Evolutionary conservation across 148 eudicot species (phyloP).

Genomic region (Persicaria maculosa): DNA sequence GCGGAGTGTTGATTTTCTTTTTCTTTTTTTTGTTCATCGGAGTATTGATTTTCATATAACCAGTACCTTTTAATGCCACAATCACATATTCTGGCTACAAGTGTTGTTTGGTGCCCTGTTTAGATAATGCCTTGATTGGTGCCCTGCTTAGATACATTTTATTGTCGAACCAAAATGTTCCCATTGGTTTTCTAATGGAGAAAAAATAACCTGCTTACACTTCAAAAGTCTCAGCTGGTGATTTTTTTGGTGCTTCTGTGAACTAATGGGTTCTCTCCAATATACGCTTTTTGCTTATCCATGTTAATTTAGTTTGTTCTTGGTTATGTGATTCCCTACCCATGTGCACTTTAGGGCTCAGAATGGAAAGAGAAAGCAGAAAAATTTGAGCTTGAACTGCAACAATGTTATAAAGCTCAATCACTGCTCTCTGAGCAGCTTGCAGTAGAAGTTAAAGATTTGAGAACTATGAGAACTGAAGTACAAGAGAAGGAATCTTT

Average conservation of each 20-base stretch:
- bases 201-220: not conserved
- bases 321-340: not conserved
- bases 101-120: not conserved
- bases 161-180: not conserved
- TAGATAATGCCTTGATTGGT: not conserved
- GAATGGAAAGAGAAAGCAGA: conserved; percentile 99
- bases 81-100: not conserved
- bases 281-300: not conserved
- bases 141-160: not conserved
- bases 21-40: too few relatives aligned
- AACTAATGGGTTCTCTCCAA: not conserved
- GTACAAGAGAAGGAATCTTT: conserved; percentile 59
- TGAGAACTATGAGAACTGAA: conserved; percentile 62
- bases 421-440: conserved; percentile 86
- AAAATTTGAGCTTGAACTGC: conserved; percentile 82
- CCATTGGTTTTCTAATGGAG: not conserved
- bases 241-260: not conserved
- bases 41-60: not conserved
- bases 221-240: not conserved
- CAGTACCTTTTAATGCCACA: not conserved
- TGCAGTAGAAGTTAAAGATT: conserved; percentile 90
- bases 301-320: not conserved
- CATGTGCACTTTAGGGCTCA: conserved; percentile 49
- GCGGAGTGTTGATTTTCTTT: too few relatives aligned
- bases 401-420: conserved; percentile 97